These are phyloP conservation scores for Aspergillus proliferans DNA, from an alignment of 2,329 filamentous ascomycete species.

Conservation along the genomic window DNA sequence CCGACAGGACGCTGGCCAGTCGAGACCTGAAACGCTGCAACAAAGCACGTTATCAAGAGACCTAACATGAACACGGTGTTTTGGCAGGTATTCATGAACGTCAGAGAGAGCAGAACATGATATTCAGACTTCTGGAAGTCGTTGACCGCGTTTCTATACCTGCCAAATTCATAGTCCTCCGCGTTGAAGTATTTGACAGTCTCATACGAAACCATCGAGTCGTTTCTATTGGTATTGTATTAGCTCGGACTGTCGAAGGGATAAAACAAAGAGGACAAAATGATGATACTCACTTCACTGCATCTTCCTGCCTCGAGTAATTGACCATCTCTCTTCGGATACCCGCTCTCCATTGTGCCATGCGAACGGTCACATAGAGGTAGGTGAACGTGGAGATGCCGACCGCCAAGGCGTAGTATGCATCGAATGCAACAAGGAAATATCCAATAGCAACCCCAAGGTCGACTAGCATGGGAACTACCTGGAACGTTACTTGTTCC, in stretches of 20 bases:
- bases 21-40: slow-evolving; percentile 71
- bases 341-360: slow-evolving; percentile 88
- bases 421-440: slow-evolving; percentile 72
- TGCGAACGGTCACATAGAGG: slow-evolving; percentile 89
- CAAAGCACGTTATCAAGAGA: slow-evolving; percentile 63
- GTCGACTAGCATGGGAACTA: slow-evolving; percentile 91
- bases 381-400: slow-evolving; percentile 91
- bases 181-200: slow-evolving; percentile 89
- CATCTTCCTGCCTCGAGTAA: slow-evolving; percentile 88
- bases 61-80: slow-evolving; percentile 74
- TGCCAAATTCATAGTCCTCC: slow-evolving; percentile 68
- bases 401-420: slow-evolving; percentile 84
- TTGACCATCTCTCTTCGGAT: slow-evolving; percentile 92
- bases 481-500: slow-evolving; percentile 92
- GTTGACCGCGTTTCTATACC: slow-evolving; percentile 64
- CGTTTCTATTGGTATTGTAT: slow-evolving; percentile 52
- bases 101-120: slow-evolving; percentile 68
- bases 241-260: neutral
- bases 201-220: slow-evolving; percentile 98
- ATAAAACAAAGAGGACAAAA: neutral
- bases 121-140: slow-evolving; percentile 70
- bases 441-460: slow-evolving; percentile 77
- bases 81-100: slow-evolving; percentile 74
- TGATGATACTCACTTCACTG: slow-evolving; percentile 63
- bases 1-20: slow-evolving; percentile 60